phyloP scores from a whole-genome alignment of 345 rosid species.

The Gossypium sturtianum region DNA sequence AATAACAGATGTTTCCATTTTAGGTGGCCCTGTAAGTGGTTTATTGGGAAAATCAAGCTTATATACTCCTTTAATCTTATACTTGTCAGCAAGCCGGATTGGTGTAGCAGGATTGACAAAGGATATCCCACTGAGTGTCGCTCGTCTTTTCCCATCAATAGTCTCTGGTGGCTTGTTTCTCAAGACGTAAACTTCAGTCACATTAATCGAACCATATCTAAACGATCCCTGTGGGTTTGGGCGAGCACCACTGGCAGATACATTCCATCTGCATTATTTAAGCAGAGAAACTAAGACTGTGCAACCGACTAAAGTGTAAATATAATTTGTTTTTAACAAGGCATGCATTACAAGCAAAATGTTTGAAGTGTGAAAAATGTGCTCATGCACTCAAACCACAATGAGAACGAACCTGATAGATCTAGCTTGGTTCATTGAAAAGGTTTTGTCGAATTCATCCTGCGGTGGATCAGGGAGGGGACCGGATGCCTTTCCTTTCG shows the following conservation, averaged over 20 bases:
- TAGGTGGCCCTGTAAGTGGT: slow-evolving; percentile 77
- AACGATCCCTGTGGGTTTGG: slow-evolving; percentile 99
- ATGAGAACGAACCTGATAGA: slow-evolving; percentile 70
- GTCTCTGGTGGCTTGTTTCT: slow-evolving; percentile 66
- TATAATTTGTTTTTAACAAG: not conserved
- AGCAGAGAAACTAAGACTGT: slow-evolving; percentile 12
- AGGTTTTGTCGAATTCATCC: slow-evolving; percentile 85
- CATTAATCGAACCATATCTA: slow-evolving; percentile 91
- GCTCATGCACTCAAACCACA: not conserved
- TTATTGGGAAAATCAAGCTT: slow-evolving; percentile 85
- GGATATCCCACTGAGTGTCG: slow-evolving; percentile 80
- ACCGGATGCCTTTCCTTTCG: slow-evolving; percentile 92
- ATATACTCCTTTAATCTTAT: slow-evolving; percentile 71
- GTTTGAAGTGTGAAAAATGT: not conserved
- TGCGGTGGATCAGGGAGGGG: slow-evolving; percentile 81
- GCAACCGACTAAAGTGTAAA: not conserved
- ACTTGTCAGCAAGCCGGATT: slow-evolving; percentile 83
- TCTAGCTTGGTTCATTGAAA: slow-evolving; percentile 99
- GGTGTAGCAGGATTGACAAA: slow-evolving; percentile 86
- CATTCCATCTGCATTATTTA: slow-evolving; percentile 75
- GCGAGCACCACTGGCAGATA: slow-evolving; percentile 96
- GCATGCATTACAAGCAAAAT: not conserved
- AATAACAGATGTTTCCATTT: slow-evolving; percentile 66
- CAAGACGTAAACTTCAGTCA: slow-evolving; percentile 80
- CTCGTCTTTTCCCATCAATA: slow-evolving; percentile 58